Evolutionary conservation across 2,329 filamentous ascomycete genomes (phyloP).

Genomic region (Atkinsonella texensis): DNA sequence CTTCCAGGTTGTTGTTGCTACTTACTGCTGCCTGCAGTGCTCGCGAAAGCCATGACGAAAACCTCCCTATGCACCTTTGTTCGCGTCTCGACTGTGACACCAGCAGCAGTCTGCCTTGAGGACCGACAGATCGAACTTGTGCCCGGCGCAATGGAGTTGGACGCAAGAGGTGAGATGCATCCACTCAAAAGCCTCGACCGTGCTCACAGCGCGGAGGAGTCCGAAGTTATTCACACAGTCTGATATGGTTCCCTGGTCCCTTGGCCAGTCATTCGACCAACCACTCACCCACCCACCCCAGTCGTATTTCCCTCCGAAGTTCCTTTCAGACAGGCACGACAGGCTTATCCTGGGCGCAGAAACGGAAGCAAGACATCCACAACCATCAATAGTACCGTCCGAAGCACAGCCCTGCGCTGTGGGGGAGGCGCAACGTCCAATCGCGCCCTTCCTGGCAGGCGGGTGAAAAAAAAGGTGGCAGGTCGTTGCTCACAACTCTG

Average conservation of each 20-base stretch:
- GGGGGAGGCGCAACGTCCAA: background rate
- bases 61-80: background rate
- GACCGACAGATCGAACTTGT: background rate
- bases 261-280: background rate
- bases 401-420: conserved; percentile 2
- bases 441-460: background rate
- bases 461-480: too few relatives aligned
- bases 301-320: background rate
- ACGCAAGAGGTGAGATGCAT: too few relatives aligned
- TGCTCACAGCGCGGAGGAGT: background rate
- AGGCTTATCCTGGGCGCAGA: conserved; percentile 1
- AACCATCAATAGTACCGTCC: conserved; percentile 1
- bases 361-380: conserved; percentile 3
- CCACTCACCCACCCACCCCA: background rate
- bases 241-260: background rate
- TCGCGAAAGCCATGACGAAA: background rate
- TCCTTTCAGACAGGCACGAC: conserved; percentile 1
- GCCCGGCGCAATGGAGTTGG: too few relatives aligned
- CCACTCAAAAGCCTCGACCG: too few relatives aligned
- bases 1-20: too few relatives aligned
- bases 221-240: background rate
- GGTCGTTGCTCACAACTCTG: too few relatives aligned
- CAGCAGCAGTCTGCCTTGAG: background rate
- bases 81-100: background rate
- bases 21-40: background rate